Percentiles rank a stretch among this genome's conserved stretches.
Evolutionary conservation across 2,329 filamentous ascomycete species (phyloP).

Genomic region (Cladophialophora immunda): DNA sequence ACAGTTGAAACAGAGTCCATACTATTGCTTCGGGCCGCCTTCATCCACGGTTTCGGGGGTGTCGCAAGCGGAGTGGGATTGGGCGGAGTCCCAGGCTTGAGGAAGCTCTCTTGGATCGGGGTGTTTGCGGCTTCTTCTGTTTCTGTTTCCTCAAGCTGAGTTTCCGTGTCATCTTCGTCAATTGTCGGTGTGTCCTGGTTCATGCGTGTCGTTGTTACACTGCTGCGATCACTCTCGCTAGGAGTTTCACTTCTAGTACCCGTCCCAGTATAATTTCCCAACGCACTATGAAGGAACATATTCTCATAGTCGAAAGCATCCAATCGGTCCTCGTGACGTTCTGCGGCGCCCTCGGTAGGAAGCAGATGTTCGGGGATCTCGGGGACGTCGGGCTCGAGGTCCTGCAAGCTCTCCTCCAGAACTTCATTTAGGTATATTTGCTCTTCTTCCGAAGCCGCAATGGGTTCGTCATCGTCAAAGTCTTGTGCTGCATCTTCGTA

Average conservation of each 20-base stretch:
- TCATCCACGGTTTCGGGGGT: slow-evolving; percentile 34
- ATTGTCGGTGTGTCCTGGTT: slow-evolving; percentile 35
- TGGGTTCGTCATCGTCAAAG: slow-evolving; percentile 47
- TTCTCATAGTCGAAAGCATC: slow-evolving; percentile 97
- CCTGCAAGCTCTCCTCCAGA: slow-evolving; percentile 50
- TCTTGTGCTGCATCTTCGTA: slow-evolving; percentile 55
- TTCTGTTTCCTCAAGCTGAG: slow-evolving; percentile 8
- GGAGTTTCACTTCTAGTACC: slow-evolving; percentile 35
- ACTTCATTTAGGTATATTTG: slow-evolving; percentile 64
- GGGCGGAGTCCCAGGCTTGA: background rate
- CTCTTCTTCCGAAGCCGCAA: slow-evolving; percentile 44
- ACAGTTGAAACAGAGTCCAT: slow-evolving; percentile 68
- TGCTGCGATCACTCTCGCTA: slow-evolving; percentile 38
- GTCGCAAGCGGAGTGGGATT: slow-evolving; percentile 9
- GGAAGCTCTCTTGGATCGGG: slow-evolving; percentile 40
- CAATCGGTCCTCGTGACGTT: slow-evolving; percentile 89
- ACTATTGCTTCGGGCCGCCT: slow-evolving; percentile 59
- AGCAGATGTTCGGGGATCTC: slow-evolving; percentile 41
- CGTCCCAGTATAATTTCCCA: slow-evolving; percentile 68
- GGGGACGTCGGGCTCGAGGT: slow-evolving; percentile 47
- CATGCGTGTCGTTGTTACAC: slow-evolving; percentile 37
- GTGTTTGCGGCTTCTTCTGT: slow-evolving; percentile 20
- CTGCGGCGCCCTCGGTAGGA: slow-evolving; percentile 58
- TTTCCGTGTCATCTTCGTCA: slow-evolving; percentile 41
- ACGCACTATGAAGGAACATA: slow-evolving; percentile 91